Base-by-base conservation (phyloP, 2,329 filamentous ascomycete genomes). In the Colletotrichum lindemuthianum region DNA sequence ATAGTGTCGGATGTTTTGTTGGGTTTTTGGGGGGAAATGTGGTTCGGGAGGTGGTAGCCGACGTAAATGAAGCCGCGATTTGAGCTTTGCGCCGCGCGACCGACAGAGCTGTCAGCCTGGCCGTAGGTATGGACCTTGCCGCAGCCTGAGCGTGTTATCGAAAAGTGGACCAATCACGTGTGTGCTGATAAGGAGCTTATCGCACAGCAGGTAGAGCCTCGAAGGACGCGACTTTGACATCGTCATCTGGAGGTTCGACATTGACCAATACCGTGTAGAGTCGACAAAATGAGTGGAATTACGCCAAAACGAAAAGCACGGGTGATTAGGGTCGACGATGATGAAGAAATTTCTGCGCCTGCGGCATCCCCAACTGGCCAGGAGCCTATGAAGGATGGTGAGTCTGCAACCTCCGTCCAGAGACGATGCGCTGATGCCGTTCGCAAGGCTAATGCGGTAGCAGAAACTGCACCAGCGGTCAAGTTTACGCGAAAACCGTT, bases 291-390 rank as follows among this genome's bases (percentile, higher is more conserved):
- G 84, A 84, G 80, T 68, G 77, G 83, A 6, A 89, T 89, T 61
- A 81, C 79, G 4, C 76, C 81, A 2, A 89, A 87, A 71, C 79
- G 87, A 68, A 93, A 96, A 70, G 89, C 92, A 50, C 90, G 92
- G 69, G 91, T 93, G 72, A 91, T 97, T 70, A 90, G 88, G 50
- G 82, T 87, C 0, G 82, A 87, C 45, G 91, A 92, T 48, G 87
- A 89, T 11, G 88, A 92, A 4, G 89, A 89, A 1, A 43, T 55
- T 48, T n/a, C 52, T 32, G 15, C 60, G 2, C 55, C 67, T 5
- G 63, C 67, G 2, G 55, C 63, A 8, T 43, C 74, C 1, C 54
- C 66, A 1, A 61, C 70, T 2, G 68, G 65, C 53, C 69, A 73
- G 45, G 71, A 72, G 60, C 67, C 67, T 15, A 68, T 73, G 60